Base-by-base conservation (phyloP, 768 basidiomycete species). In the Hypholoma sublateritium region DNA sequence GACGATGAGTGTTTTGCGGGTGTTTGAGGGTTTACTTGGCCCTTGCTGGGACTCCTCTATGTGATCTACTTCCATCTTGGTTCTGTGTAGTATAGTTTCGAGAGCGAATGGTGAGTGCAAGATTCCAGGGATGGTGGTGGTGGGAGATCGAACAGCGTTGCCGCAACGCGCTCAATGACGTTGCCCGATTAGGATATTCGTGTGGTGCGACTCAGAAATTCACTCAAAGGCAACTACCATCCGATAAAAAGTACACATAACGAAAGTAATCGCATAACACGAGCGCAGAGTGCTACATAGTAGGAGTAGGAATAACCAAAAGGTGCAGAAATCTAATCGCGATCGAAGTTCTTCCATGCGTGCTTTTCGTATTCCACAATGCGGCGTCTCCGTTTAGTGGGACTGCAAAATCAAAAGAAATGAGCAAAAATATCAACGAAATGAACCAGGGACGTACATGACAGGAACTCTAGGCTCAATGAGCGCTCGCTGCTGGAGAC, bases 381-480 rank as follows among this genome's bases (percentile, higher is more conserved):
- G 55, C 80, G 82, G 25, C 69, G 71, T 65, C 69, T 83, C 41
- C 78, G 76, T 63, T 73, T 83, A 62, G 74, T 83, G 2, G 83
- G 81, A 57, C 84, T 87, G 62, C 8, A 58, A 51, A 60, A 43
- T 17, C 6, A 24, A 43, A 42, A 28, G 9, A 32, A 52, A 25
- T 39, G 25, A 32, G 43, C 16, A 19, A 19, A 6, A 14, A 41
- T 50, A 7, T 48, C 41, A 17, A n/a, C 32, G 35, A 8, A 2
- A 32, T n/a, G n/a, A 56, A 41, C 19, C 13, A 17, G 32, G 45
- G 47, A 48, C 41, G 39, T 69, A 94, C 92, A 88, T 55, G 37
- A 93, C 85, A 22, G 80, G 88, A n/a, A 83, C 82, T 16, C 93
- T 85, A 16, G 95, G 94, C 67, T 97, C 95, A 48, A 96, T 74